Base-by-base conservation (phyloP, 202 grass and related monocot species). In the Panicum hallii region DNA sequence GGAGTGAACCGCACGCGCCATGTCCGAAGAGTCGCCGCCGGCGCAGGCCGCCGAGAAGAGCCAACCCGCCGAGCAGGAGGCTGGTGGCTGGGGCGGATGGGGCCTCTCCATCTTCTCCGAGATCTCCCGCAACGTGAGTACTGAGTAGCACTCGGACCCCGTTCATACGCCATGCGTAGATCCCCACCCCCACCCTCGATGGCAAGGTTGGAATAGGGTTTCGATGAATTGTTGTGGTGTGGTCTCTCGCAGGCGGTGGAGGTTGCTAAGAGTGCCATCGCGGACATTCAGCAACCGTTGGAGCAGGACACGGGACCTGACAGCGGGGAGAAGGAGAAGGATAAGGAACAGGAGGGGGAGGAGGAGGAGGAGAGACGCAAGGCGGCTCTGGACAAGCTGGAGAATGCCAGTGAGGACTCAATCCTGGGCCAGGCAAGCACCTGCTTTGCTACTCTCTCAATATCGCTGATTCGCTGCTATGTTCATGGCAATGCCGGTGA, bases 41-140 rank as follows among this genome's bases (percentile, higher is more conserved):
- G 46, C 74, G 36, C 78, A 40, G 22, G 77, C 63, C 10, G 56
- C 60, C 30, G 49, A 76, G 57, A 80, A 80, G 74, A 67, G 23
- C 70, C 78, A 78, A 67, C 42, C 77, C 4, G 68, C 46, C 17
- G 85, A 78, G 49, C 82, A 89, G 70, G 70, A 30, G 48, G 67
- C 78, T 2, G 86, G 96, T 2, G 91, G 95, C 8, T 98, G 95
- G 95, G 91, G 95, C 53, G 93, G 89, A 9, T 99, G 93, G 97
- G 93, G 90, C 28, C 89, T 94, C 84, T 88, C 88, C 84, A 70
- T 99, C 60, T 99, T 99, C 91, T 94, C 93, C 52, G 93, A 99
- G 79, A 96, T 99, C 88, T 99, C 97, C 68, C 89, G 86, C 86
- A 86, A 82, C 81, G 97, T 99, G 81, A 73, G 84, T 66, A 56